These are phyloP conservation scores for Beta vulgaris DNA, from an alignment of 148 eudicot species.

Conservation along the genomic window DNA sequence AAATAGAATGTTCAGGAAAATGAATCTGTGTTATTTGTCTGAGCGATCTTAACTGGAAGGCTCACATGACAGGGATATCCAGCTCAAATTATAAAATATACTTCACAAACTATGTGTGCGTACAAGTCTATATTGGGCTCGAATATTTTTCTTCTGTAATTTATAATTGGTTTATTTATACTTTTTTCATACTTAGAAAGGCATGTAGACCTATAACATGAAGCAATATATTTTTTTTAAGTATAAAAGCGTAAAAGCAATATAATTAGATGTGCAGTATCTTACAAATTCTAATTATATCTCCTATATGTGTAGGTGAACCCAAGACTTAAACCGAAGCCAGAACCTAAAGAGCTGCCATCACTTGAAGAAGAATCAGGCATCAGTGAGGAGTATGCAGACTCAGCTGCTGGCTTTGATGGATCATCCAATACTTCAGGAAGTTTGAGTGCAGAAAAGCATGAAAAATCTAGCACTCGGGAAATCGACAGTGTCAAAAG, in stretches of 20 bases:
- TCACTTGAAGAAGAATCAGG: constrained; percentile 68
- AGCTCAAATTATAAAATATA: background rate
- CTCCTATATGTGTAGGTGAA: constrained; percentile 39
- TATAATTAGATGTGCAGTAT: background rate
- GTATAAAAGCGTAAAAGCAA: too few relatives aligned
- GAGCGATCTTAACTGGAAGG: background rate
- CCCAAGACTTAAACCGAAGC: constrained; percentile 49
- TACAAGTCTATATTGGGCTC: background rate
- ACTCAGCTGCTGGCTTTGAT: constrained; percentile 59
- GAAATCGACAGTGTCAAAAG: constrained; percentile 78
- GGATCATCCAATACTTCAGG: constrained; percentile 77
- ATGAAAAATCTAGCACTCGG: constrained; percentile 52
- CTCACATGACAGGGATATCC: background rate
- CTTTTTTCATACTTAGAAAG: too few relatives aligned
- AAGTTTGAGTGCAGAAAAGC: constrained; percentile 76
- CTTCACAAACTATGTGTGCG: background rate
- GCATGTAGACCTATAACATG: background rate
- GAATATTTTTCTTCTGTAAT: background rate
- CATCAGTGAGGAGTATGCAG: constrained; percentile 55
- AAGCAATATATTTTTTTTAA: too few relatives aligned
- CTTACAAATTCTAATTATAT: constrained; percentile 5
- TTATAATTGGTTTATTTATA: background rate
- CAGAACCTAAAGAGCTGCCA: constrained; percentile 63
- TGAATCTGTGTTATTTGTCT: background rate
- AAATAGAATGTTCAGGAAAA: background rate